A percentile compares a stretch with the other conserved stretches of the same genome.
Conservation (phyloP, 257 asterid genomes). For the Solanum appendiculatum region DNA sequence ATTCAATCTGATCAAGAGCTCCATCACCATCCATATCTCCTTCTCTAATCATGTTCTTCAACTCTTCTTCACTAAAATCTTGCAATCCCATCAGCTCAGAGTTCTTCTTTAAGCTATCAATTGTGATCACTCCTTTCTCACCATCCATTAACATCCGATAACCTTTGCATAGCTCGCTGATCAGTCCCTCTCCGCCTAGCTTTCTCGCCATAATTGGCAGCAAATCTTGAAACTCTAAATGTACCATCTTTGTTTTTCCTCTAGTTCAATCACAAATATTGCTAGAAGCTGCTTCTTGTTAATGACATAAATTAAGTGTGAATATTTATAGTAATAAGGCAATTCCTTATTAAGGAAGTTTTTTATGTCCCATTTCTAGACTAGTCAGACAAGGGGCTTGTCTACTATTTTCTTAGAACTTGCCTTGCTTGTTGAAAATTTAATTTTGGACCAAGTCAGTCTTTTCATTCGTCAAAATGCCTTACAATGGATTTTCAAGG, state of each 20-base stretch:
- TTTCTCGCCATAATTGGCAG: conserved; percentile 5
- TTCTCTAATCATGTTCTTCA: conserved; percentile 2
- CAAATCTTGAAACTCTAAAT: conserved; percentile 9
- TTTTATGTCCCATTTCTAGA: neutral
- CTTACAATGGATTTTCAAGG: neutral
- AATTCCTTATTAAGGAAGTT: neutral
- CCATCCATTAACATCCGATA: conserved; percentile 3
- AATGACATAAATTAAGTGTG: neutral
- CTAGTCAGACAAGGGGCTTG: neutral
- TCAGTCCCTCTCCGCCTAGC: conserved; percentile 12
- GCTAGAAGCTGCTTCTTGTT: neutral
- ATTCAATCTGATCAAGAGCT: conserved; percentile 10
- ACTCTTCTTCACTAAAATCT: conserved; percentile 5
- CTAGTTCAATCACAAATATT: neutral
- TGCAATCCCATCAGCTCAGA: conserved; percentile 10
- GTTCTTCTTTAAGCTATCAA: conserved; percentile 14
- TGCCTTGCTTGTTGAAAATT: neutral
- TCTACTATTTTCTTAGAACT: neutral
- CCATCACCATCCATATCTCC: conserved; percentile 17
- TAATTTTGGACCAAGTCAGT: neutral
- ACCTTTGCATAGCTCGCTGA: conserved; percentile 6
- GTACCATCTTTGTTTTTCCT: neutral
- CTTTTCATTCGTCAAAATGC: neutral
- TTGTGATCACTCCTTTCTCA: conserved; percentile 3
- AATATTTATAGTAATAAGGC: neutral